Evolutionary conservation across 2,329 filamentous ascomycete genomes (phyloP), one percentile per base, ranked within the genome.

Genomic region (Onygenales sp.): DNA sequence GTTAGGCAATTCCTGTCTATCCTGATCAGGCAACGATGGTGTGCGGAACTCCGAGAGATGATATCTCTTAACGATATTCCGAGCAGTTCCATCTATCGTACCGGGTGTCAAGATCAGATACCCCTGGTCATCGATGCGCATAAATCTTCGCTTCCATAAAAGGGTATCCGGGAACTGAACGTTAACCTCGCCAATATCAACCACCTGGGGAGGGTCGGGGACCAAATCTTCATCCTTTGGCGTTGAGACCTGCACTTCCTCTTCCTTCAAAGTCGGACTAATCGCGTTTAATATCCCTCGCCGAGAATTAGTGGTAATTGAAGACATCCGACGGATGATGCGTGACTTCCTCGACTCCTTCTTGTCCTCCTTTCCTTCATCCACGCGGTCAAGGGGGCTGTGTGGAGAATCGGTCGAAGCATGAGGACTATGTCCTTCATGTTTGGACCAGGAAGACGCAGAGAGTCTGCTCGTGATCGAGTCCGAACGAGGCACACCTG

Each of bases 131-230:
- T 97, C 91, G 54, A 98, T 82, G 59, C 86, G 86, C 71, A 96
- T 84, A 63, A 86, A 90, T 56, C 93, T 84, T 52, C 92, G 86
- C 75, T 97, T 98, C 93, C 93, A 98, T 10, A 98, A 78, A 46
- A 98, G 78, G 52, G 89, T 95, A 66, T 97, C 92, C 0, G 93
- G 93, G 67, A 98, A 96, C 67, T 98, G 93, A 9, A 97, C 88
- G 63, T 98, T 97, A 58, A 98, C 85, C 64, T 96, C 89, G 48
- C 91, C 89, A 69, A 95, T 80, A 57, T 86, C 84, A 3, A 88
- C 77, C 31, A 85, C 77, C 51, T 83, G 74, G 38, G 72, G 73
- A 49, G 59, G 61, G 54, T 58, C 62, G 43, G 52, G 57, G 45
- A 39, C 54, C 41, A 43, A 53, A 47, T 60, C 58, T 31, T 58